phyloP scores from a whole-genome alignment of 208 protist species.

The Vickermania ingenoplastis region DNA sequence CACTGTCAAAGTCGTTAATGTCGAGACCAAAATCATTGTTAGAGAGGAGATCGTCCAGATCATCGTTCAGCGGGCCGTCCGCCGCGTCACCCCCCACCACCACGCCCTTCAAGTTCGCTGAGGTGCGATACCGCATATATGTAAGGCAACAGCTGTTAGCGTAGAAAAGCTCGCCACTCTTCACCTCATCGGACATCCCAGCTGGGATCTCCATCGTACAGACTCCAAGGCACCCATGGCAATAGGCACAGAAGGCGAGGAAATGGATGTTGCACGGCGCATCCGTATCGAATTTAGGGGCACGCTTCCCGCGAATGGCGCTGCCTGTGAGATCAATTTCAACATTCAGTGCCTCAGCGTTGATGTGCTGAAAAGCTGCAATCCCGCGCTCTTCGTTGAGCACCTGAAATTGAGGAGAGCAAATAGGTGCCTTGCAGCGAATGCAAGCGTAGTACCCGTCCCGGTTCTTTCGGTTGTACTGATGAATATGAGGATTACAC shows the following conservation, averaged over 20 bases:
- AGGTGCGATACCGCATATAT: constrained; percentile 6
- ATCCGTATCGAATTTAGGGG: background rate
- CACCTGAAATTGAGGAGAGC: constrained; percentile 41
- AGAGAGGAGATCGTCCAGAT: background rate
- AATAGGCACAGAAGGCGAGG: constrained; percentile 44
- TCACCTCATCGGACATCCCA: background rate
- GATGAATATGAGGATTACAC: constrained; percentile 20
- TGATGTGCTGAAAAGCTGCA: constrained; percentile 44
- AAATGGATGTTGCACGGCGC: constrained; percentile 14
- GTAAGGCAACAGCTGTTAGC: constrained; percentile 24
- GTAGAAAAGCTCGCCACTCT: constrained; percentile 16
- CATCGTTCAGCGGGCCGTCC: background rate
- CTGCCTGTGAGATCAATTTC: constrained; percentile 8
- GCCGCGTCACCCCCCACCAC: background rate
- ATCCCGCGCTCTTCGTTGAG: constrained; percentile 31
- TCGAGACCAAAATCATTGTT: constrained; percentile 2
- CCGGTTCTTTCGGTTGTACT: constrained; percentile 16
- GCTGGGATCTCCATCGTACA: constrained; percentile 14
- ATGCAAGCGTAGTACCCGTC: constrained; percentile 68
- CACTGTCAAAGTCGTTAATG: background rate
- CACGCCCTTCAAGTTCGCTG: constrained; percentile 1
- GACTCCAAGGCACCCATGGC: constrained; percentile 52
- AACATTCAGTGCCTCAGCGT: constrained; percentile 30
- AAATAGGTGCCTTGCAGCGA: constrained; percentile 54
- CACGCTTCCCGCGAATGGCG: background rate